Evolutionary conservation across 208 protist genomes (phyloP).

Genomic region (Leishmania gerbilli): DNA sequence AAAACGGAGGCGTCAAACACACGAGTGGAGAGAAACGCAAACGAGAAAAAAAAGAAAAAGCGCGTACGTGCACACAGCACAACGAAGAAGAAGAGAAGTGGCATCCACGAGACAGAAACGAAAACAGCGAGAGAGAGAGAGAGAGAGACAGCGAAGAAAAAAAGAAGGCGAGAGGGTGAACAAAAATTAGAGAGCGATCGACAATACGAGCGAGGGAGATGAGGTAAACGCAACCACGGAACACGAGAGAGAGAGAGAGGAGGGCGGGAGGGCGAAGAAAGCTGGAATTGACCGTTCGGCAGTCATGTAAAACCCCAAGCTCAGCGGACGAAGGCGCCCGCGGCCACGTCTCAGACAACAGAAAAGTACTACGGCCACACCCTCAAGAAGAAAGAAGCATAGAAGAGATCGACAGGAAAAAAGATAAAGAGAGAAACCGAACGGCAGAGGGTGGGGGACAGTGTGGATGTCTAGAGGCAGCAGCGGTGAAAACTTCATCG

Average conservation of each 20-base stretch:
- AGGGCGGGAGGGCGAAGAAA: background rate
- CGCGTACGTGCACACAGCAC: background rate
- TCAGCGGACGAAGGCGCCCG: background rate
- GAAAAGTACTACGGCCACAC: background rate
- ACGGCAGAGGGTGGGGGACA: background rate
- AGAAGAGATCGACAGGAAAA: background rate
- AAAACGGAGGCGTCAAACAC: background rate
- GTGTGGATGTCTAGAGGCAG: background rate
- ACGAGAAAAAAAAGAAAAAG: background rate
- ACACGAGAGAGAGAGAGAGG: background rate
- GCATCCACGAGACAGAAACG: background rate
- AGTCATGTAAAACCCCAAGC: background rate
- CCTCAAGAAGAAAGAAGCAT: background rate
- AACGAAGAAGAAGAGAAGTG: background rate
- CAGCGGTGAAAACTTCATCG: background rate
- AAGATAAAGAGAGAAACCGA: background rate
- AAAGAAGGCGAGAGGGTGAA: background rate
- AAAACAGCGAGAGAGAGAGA: background rate
- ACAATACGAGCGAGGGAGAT: too few species aligned
- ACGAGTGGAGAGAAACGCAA: background rate
- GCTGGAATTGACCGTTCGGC: background rate
- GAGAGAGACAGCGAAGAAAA: background rate
- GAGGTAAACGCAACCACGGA: too few species aligned
- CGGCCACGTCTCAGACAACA: background rate
- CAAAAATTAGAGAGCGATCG: background rate